Base-by-base conservation (phyloP, 495 filamentous ascomycete genomes). In the Mycothermus thermophilus region DNA sequence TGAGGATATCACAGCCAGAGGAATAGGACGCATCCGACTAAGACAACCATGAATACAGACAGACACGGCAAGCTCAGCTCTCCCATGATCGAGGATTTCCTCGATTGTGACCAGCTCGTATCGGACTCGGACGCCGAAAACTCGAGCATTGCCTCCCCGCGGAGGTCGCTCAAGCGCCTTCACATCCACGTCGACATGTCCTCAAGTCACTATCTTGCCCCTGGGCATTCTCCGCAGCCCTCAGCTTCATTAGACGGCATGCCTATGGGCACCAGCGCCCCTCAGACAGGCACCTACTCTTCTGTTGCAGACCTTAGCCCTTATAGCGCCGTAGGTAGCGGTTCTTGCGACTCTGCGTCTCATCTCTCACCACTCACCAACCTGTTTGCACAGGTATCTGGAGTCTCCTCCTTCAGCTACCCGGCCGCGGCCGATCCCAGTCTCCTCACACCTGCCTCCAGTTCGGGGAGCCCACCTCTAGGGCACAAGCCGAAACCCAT, bases 371-470 rank as follows among this genome's bases (percentile, higher is more conserved):
- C n/a, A n/a, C n/a, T n/a, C n/a, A n/a, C n/a, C n/a, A n/a, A n/a
- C n/a, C n/a, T n/a, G n/a, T n/a, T n/a, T n/a, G n/a, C 6, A 28
- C 42, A 58, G 51, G 37, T 37, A 3, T 55, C 50, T 10, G 43
- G 59, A 41, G 54, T 66, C 9, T 52, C 64, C 23, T 57, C 60
- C 6, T 68, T 63, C 38, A 63, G 50, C 44, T 60, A 63, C 23
- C 53, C 64, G 13, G 57, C 54, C 3, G 37, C 54, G 22, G 54
- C 56, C 40, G 64, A 68, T 36, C 43, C 56, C 23, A 54, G 54
- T n/a, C 54, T 68, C 28, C 49, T 64, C 13, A 68, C 64, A 5
- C 64, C 64, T 4, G 56, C 62, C 1, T 68, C 64, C 30, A 48
- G 52, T 34, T 45, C 59, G 32, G 60, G 52, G 24, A 66, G 61